phyloP scores from a whole-genome alignment of 371 early-diverging fungal species.

The Mucor sp. region DNA sequence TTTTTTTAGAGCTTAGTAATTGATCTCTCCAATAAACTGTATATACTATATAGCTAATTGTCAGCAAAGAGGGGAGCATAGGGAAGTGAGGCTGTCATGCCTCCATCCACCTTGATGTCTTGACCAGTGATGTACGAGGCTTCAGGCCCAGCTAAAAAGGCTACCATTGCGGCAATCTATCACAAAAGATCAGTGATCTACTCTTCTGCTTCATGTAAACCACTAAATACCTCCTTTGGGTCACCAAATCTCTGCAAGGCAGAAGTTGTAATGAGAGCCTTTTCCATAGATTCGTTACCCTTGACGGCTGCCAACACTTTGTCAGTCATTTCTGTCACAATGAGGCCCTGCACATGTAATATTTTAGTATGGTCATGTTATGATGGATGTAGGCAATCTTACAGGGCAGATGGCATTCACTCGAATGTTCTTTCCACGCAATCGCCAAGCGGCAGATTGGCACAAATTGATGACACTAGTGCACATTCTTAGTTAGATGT shows the following conservation, averaged over 20 bases:
- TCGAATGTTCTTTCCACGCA: conserved; percentile 48
- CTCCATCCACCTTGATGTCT: conserved; percentile 13
- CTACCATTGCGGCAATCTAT: conserved; percentile 5
- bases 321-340: conserved; percentile 57
- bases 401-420: conserved; percentile 61
- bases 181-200: not conserved
- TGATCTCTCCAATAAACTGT: not conserved
- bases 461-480: conserved; percentile 53
- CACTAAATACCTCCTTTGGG: not conserved
- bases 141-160: conserved; percentile 5
- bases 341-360: conserved; percentile 37
- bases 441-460: conserved; percentile 47
- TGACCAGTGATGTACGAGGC: conserved; percentile 11
- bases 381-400: not conserved
- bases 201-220: conserved; percentile 9
- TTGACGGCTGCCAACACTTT: not conserved
- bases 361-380: not conserved
- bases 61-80: conserved; percentile 6
- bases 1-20: not conserved
- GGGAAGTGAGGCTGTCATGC: not conserved
- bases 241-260: conserved; percentile 1
- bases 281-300: not conserved
- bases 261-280: not conserved
- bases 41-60: not conserved
- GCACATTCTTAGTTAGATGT: not conserved